Evolutionary conservation across 208 protist species (phyloP), one percentile per base, ranked within the genome.

Genomic region (Crithidia bombi): DNA sequence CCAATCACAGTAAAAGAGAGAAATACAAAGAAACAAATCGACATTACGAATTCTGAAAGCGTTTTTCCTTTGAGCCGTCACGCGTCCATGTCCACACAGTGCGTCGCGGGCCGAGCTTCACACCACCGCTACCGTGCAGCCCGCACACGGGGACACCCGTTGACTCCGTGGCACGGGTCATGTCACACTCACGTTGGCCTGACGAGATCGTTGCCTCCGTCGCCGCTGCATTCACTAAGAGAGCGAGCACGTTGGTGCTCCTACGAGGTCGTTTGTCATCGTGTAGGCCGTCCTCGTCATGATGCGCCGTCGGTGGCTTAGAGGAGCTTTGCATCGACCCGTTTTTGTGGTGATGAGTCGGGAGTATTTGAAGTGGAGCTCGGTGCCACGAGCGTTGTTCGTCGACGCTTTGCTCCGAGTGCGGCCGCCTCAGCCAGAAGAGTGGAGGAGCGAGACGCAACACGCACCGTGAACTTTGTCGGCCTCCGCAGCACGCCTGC

Each of bases 401-500:
- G 70, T 12, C 25, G 56, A 1, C 70, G 70, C 47, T 76, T 69
- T 23, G 55, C 54, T 0, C 70, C 70, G 0, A 76, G 46, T 3
- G 70, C 70, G 12, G 70, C 70, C 1, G 70, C 70, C 17, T 76
- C 70, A 0, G 70, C 63, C 23, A 76, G 12, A 21, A 76, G 70
- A 5, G 63, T 61, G 11, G 70, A 59, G 11, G 70, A 76, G 36
- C 70, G 70, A 14, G 70, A 70, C 15, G 59, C 70, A 2, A 76
- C 26, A 1, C 70, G 62, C 14, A 76, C 63, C n/a, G 63, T 70
- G 36, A 76, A 70, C 33, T 30, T 55, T 26, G 23, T 52, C 9
- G 25, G 6, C 25, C 26, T 49, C 7, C 46, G 54, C 39, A 6
- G 39, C 28, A 21, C 32, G 26, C 6, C 14, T 38, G 36, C 15